Conservation (phyloP, 768 basidiomycete genomes). For the Favolaschia claudopus region DNA sequence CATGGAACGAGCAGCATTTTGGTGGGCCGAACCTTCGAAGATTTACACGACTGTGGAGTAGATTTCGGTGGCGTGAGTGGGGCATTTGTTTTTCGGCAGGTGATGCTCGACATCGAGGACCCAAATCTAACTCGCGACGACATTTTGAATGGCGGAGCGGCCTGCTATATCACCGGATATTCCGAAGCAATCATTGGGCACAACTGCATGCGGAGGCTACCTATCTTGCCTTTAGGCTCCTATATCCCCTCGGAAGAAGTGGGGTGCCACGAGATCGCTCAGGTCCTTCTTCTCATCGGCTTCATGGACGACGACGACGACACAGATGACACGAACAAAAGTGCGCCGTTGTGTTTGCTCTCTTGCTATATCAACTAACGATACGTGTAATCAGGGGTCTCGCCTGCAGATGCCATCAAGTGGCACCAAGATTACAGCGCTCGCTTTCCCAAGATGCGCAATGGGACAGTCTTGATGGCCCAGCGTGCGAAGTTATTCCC, state of each 20-base stretch:
- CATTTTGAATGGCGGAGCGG: not conserved
- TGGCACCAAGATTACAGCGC: constrained; percentile 11
- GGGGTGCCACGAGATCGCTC: not conserved
- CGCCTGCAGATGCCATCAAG: not conserved
- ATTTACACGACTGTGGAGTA: not conserved
- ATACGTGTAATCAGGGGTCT: not conserved
- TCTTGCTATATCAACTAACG: not conserved
- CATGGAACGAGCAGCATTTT: not conserved
- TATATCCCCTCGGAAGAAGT: too few species aligned
- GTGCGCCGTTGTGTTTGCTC: not conserved
- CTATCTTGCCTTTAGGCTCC: not conserved
- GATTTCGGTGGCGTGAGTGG: not conserved
- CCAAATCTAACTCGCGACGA: not conserved
- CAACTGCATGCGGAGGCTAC: not conserved
- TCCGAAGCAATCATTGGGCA: not conserved
- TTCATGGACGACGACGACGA: not conserved
- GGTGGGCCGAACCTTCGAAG: not conserved
- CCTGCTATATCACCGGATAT: not conserved
- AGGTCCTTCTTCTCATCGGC: not conserved
- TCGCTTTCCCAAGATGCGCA: not conserved
- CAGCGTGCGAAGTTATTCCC: not conserved
- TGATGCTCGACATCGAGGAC: not conserved
- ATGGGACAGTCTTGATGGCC: not conserved
- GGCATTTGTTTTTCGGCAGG: not conserved
- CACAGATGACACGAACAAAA: not conserved